Base-by-base conservation (phyloP, 208 protist genomes). In the Leishmania tarentolae region DNA sequence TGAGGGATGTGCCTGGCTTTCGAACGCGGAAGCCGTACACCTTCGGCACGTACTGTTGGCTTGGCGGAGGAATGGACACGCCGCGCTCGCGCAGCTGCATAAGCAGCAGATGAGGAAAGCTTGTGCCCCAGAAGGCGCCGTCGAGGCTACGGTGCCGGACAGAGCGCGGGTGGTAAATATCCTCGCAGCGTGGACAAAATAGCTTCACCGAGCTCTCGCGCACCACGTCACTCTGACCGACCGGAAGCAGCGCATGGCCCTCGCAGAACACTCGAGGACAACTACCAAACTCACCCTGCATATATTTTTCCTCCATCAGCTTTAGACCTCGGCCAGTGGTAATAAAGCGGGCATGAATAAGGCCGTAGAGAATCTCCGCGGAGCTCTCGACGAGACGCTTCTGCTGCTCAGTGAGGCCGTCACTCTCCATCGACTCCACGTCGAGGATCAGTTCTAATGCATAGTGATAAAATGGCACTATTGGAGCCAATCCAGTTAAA, bases 261-360 rank as follows among this genome's bases (percentile, higher is more conserved):
- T 98, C 89, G 90, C 99, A 99, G 73, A 98, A 97, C 2, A 99
- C 97, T 28, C 99, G 90, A 3, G 98, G 98, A 87, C 99, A 99
- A 44, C 91, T 88, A 65, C 98, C 98, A 90, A 99, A 99, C 65
- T 99, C 92, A n/a, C 87, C 91, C 46, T 98, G 84, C 24, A 94
- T 81, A 86, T 95, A 99, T 89, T 99, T 99, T 59, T 99, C 97
- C 81, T 98, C 93, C 99, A 99, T 99, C 28, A 98, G 90, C 56
- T 94, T 92, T 63, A 99, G 80, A 17, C 99, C 99, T 21, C 98
- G 90, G 35, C 88, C 91, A 28, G 99, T 99, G 13, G 99, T 91
- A 83, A 99, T 99, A 87, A 99, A 99, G 76, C 99, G 94, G 7
- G 99, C 98, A 88, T 99, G 99, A 76, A 99, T 99, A 31, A 99